A percentile compares a stretch with the other conserved stretches of the same genome.
phyloP scores from a whole-genome alignment of 805 yeast genomes.

The Zygoascus flipseniorum region DNA sequence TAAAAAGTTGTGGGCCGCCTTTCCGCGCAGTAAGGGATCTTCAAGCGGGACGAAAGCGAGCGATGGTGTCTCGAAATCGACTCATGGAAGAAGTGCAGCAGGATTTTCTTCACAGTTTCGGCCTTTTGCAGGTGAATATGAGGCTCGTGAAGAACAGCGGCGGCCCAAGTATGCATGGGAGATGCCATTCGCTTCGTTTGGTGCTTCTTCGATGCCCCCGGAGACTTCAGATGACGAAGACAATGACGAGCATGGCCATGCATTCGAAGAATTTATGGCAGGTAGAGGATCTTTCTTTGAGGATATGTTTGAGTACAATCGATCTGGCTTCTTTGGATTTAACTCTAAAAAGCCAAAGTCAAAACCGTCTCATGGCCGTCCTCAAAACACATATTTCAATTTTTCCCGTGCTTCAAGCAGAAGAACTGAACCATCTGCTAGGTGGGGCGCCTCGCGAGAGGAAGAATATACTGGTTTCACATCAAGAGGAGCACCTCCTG shows the following conservation, averaged over 20 bases:
- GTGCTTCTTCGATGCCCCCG: neutral
- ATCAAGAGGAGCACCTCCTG: neutral
- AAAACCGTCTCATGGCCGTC: neutral
- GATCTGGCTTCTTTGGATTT: neutral
- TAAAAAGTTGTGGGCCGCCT: neutral
- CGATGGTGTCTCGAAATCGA: neutral
- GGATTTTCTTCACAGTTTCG: neutral
- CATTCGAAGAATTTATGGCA: neutral
- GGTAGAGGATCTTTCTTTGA: neutral
- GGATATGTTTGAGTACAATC: neutral
- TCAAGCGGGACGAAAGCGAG: neutral
- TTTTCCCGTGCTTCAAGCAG: neutral
- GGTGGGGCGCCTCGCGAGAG: neutral
- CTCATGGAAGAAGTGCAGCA: neutral
- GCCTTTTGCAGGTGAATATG: neutral
- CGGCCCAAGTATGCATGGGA: neutral
- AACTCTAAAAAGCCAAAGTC: neutral
- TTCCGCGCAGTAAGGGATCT: neutral
- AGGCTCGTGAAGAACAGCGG: neutral
- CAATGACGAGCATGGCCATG: neutral
- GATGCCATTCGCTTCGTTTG: neutral
- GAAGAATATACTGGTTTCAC: neutral
- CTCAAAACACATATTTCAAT: neutral
- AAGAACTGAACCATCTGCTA: neutral
- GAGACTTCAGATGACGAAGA: neutral